A percentile compares a stretch with the other conserved stretches of the same genome.
Conservation (phyloP, 1,139 yeast species). For the Magnusiomyces magnusii region DNA sequence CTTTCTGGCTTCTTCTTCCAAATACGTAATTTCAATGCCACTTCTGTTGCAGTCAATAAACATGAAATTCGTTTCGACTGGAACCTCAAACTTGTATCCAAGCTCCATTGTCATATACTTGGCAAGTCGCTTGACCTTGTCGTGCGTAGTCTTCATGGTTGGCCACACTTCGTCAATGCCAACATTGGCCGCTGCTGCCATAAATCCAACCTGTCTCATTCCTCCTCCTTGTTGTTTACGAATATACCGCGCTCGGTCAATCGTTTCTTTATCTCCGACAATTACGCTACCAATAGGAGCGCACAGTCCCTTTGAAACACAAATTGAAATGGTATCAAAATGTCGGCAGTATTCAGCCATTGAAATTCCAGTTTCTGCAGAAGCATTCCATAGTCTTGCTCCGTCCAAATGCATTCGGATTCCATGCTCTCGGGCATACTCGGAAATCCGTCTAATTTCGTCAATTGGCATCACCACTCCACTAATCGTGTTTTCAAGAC, state of each 20-base stretch:
- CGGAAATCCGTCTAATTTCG: constrained; percentile 65
- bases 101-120: constrained; percentile 42
- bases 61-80: constrained; percentile 82
- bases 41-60: constrained; percentile 60
- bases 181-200: constrained; percentile 71
- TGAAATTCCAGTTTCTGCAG: constrained; percentile 63
- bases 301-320: constrained; percentile 85
- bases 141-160: constrained; percentile 54
- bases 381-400: constrained; percentile 93
- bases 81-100: constrained; percentile 56
- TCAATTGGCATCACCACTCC: constrained; percentile 78
- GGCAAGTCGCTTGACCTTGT: constrained; percentile 61
- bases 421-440: constrained; percentile 58
- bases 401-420: constrained; percentile 83
- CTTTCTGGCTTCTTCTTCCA: constrained; percentile 51
- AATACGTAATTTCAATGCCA: constrained; percentile 50
- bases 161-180: constrained; percentile 73
- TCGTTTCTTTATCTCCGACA: constrained; percentile 57
- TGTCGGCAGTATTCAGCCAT: constrained; percentile 64
- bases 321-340: constrained; percentile 84
- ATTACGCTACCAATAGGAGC: constrained; percentile 92
- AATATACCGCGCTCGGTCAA: constrained; percentile 74
- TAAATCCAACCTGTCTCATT: constrained; percentile 79
- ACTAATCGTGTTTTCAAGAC: constrained; percentile 81
- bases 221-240: constrained; percentile 96